Percentiles rank a stretch among this genome's conserved stretches.
Conservation (phyloP, 2,329 filamentous ascomycete species). For the Clonostachys rosea region DNA sequence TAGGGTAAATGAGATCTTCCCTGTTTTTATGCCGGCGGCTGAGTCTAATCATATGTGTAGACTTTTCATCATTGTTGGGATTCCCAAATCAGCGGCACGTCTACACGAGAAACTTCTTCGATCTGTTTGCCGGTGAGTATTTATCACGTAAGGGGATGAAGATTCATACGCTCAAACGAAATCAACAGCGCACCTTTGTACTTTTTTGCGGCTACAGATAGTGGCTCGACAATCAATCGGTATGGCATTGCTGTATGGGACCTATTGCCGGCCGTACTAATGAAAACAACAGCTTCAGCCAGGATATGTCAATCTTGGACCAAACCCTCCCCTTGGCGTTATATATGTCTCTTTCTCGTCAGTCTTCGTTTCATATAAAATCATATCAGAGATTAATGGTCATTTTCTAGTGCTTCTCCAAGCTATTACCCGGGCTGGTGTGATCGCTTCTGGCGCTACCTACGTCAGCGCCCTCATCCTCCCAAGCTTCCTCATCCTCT, state of each 20-base stretch:
- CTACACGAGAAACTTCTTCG: slow-evolving; percentile 12
- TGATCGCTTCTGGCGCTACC: slow-evolving; percentile 13
- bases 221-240: slow-evolving; percentile 33
- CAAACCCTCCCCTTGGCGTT: slow-evolving; percentile 27
- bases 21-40: too few relatives aligned
- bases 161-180: slow-evolving; percentile 5
- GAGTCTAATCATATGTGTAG: slow-evolving; percentile 1
- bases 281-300: slow-evolving; percentile 26
- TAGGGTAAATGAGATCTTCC: slow-evolving; percentile 5
- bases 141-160: slow-evolving; percentile 11
- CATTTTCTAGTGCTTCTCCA: slow-evolving; percentile 8
- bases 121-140: slow-evolving; percentile 9
- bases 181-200: slow-evolving; percentile 25
- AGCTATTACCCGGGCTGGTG: slow-evolving; percentile 10
- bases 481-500: slow-evolving; percentile 29
- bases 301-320: slow-evolving; percentile 36
- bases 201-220: slow-evolving; percentile 34
- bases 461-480: slow-evolving; percentile 33
- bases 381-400: slow-evolving; percentile 11
- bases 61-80: slow-evolving; percentile 7
- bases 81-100: slow-evolving; percentile 6
- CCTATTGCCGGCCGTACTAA: background rate
- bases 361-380: slow-evolving; percentile 7
- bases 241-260: slow-evolving; percentile 14
- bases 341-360: slow-evolving; percentile 9